phyloP scores from a whole-genome alignment of 2,329 filamentous ascomycete species.

The Blastomyces parvus region DNA sequence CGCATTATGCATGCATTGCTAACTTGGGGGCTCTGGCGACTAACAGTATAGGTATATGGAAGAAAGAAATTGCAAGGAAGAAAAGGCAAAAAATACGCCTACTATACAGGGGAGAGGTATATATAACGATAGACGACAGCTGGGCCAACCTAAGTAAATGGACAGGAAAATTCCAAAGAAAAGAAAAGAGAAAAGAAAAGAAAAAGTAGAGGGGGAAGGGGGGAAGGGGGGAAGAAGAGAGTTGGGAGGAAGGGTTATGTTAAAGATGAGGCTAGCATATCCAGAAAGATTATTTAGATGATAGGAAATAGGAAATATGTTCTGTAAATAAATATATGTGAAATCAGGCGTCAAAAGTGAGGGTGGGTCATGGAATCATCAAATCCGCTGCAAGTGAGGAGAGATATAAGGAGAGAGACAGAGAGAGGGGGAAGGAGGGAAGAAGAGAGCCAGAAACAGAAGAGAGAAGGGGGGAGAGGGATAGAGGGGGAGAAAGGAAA shows the following conservation, averaged over 20 bases:
- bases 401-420: neutral
- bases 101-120: neutral
- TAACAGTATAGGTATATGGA: neutral
- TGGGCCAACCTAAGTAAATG: neutral
- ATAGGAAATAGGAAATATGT: neutral
- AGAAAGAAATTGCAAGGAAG: neutral
- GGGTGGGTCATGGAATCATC: neutral
- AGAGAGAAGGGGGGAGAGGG: neutral
- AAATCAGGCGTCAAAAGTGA: neutral
- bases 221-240: neutral
- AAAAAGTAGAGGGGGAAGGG: no score
- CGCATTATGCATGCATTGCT: neutral
- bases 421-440: neutral
- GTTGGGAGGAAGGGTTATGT: neutral
- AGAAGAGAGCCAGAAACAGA: no score
- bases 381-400: neutral
- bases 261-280: neutral
- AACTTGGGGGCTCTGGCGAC: neutral
- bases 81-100: neutral
- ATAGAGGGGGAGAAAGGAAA: neutral
- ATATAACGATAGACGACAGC: neutral
- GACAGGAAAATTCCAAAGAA: neutral
- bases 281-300: neutral
- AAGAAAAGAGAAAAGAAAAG: no score
- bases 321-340: neutral